Evolutionary conservation across 2,329 filamentous ascomycete genomes (phyloP), one percentile per base, ranked within the genome.

Genomic region (Xylaria arbuscula): DNA sequence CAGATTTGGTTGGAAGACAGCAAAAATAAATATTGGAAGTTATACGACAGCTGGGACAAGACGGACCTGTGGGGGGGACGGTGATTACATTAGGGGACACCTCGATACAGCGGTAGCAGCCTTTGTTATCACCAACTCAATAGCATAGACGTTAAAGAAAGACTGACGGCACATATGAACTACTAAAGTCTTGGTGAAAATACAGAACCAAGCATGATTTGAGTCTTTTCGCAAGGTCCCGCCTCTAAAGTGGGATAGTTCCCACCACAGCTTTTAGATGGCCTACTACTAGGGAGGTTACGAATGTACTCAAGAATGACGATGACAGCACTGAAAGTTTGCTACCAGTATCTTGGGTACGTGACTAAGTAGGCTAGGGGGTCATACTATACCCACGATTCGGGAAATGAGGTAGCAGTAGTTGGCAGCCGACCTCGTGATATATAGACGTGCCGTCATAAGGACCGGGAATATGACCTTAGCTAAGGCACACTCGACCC

Each of bases 111-210:
- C 55, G 57, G 51, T 32, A 42, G 60, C 65, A 62, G 68, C 65
- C 56, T 63, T 28, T 69, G 71, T 64, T 66, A 60, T 67, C 58
- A 68, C 62, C 64, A 69, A 58, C 70, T 69, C 72, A 64, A 69
- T 72, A 72, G 58, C 73, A 75, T 77, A 76, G 72, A 75, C 69
- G 72, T 72, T 73, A 75, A 71, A 74, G 70, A 72, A 67, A 72
- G 68, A 74, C 64, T 62, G 75, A 67, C 69, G 68, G 57, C 58
- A 73, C 64, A 67, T 50, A 72, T 59, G 56, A 71, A 62, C 62
- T 57, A 60, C 68, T 62, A 62, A 72, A 63, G 70, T 62, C 64
- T 72, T 72, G 64, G 68, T 73, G 69, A 71, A 62, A 32, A 47
- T 34, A 17, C 42, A 66, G 56, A 69, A 71, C 56, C 58, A 72